These are phyloP conservation scores for Dujonia santamariae DNA, from an alignment of 1,139 yeast genomes.

Conservation along the genomic window DNA sequence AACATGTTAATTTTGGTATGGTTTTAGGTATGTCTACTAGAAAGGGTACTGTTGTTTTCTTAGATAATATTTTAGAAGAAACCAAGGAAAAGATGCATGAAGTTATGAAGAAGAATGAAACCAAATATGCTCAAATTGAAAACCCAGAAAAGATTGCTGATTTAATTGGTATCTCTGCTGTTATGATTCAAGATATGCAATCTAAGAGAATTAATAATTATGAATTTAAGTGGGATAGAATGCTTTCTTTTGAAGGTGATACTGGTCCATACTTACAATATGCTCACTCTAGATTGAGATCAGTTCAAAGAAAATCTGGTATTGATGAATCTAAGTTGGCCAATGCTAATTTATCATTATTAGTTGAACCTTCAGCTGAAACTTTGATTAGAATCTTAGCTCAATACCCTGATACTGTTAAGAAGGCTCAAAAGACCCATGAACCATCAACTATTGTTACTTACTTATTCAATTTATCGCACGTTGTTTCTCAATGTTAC, in stretches of 20 bases:
- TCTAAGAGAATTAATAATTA: slow-evolving; percentile 96
- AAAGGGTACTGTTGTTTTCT: slow-evolving; percentile 96
- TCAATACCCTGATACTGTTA: slow-evolving; percentile 88
- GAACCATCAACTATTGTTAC: slow-evolving; percentile 97
- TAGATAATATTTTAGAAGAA: slow-evolving; percentile 90
- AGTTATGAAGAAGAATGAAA: slow-evolving; percentile 91
- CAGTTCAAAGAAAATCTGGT: slow-evolving; percentile 84
- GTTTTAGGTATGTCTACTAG: slow-evolving; percentile 99
- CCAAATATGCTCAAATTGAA: slow-evolving; percentile 88
- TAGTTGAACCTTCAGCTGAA: slow-evolving; percentile 74
- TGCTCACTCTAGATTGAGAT: slow-evolving; percentile 96
- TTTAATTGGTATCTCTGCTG: slow-evolving; percentile 93
- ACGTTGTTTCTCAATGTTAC: slow-evolving; percentile 92
- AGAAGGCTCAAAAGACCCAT: slow-evolving; percentile 76
- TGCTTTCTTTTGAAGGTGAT: slow-evolving; percentile 98
- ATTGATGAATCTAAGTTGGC: slow-evolving; percentile 44
- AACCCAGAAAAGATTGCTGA: slow-evolving; percentile 96
- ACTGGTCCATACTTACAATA: slow-evolving; percentile 99
- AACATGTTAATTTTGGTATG: slow-evolving; percentile 94
- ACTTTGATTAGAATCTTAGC: slow-evolving; percentile 75
- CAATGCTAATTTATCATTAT: slow-evolving; percentile 66
- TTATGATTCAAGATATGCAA: slow-evolving; percentile 99
- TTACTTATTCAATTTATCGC: slow-evolving; percentile 86
- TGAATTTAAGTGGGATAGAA: slow-evolving; percentile 97
- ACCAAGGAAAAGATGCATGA: slow-evolving; percentile 96